Percentiles rank a stretch among this genome's conserved stretches.
These are phyloP conservation scores for Lentinula raphanica DNA, from an alignment of 768 basidiomycete species.

Conservation along the genomic window DNA sequence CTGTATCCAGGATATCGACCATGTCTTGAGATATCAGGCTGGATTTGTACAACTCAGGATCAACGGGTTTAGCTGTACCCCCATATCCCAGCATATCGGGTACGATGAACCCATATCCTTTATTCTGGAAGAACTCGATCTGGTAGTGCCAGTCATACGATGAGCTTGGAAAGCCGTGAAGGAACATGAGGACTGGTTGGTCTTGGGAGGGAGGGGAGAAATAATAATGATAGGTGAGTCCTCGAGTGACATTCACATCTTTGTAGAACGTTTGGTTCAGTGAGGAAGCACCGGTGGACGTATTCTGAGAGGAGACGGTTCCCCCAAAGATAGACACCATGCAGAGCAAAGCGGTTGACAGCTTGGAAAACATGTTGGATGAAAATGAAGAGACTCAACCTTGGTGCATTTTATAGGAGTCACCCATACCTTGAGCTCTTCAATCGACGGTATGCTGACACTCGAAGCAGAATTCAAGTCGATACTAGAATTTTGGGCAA, in stretches of 20 bases:
- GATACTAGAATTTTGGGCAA: no score
- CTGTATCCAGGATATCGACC: slow-evolving; percentile 33
- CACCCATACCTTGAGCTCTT: no score
- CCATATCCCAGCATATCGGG: slow-evolving; percentile 47
- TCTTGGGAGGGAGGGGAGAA: slow-evolving; percentile 6
- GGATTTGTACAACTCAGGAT: slow-evolving; percentile 20
- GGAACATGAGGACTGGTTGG: slow-evolving; percentile 33
- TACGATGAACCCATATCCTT: slow-evolving; percentile 38
- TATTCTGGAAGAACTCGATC: slow-evolving; percentile 17
- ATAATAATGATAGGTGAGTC: slow-evolving; percentile 18
- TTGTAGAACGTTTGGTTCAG: slow-evolving; percentile 15
- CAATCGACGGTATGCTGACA: no score
- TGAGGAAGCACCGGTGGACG: slow-evolving; percentile 10
- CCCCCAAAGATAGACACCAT: background rate
- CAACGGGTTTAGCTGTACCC: slow-evolving; percentile 21
- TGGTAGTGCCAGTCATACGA: slow-evolving; percentile 39
- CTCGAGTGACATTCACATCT: slow-evolving; percentile 13
- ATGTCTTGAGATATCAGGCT: slow-evolving; percentile 26
- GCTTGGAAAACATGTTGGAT: background rate
- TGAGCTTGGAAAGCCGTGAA: slow-evolving; percentile 42
- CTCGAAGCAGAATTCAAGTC: no score
- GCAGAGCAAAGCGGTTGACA: background rate
- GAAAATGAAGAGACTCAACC: background rate
- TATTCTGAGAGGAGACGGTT: background rate
- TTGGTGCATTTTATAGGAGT: no score